Base-by-base conservation (phyloP, 768 basidiomycete species). In the Suillus subalutaceus region DNA sequence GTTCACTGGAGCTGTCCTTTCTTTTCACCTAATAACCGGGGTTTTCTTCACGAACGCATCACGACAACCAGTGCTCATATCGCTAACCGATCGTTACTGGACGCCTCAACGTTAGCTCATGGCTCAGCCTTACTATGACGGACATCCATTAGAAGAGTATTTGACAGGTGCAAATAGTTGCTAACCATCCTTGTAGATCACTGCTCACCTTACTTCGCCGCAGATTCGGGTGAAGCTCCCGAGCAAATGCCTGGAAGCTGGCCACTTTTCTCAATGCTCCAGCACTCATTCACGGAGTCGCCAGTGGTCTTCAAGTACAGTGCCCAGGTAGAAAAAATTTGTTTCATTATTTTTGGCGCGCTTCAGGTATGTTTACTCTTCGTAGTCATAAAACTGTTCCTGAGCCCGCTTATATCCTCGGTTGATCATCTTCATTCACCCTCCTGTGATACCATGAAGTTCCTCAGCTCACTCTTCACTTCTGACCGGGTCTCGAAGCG, bases 101-200 rank as follows among this genome's bases (percentile, higher is more conserved):
- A 32, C 43, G 63, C 62, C 41, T 56, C 52, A 62, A 62, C 61
- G 60, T 41, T 46, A 65, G 53, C 48, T 62, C 66, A 93, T 93
- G 91, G 91, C 91, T 43, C 89, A 92, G 81, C 83, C 91, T 65
- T 75, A 92, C 67, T 91, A 91, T 77, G 88, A 91, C 69, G 87
- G 91, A 67, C 90, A 92, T 71, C 91, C 91, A 52, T 83, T 93
- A 52, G 86, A 89, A 71, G 84, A 87, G 70, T 93, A 93, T 76
- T 79, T 93, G 63, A 80, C 85, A 83, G 86, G 91, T 90, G 50
- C 60, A 81, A 75, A 23, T 62, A 57, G 23, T 67, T 73, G 56
- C 9, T 46, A 48, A 30, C 55, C n/a, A 35, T n/a, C 18, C 55
- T 26, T 61, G 56, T 61, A 60, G 37, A 0, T 30, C 56, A 18